phyloP scores from a whole-genome alignment of 2,329 filamentous ascomycete species.

The Sporothrix dimorphospora region DNA sequence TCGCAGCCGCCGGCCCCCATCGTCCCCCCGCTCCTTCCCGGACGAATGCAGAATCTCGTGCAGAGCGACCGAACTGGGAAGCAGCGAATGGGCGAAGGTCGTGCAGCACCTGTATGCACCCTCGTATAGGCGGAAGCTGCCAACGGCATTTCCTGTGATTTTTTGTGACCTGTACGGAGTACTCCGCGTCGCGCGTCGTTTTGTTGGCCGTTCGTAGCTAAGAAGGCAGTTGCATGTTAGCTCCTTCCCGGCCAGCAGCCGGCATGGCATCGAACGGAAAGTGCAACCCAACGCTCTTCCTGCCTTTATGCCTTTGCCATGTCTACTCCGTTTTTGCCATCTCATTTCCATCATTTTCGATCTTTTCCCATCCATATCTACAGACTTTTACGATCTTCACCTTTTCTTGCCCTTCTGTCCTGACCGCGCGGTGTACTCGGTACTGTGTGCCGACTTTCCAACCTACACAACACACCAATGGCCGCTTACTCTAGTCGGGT shows the following conservation, averaged over 20 bases:
- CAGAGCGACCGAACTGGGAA: neutral
- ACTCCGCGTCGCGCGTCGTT: neutral
- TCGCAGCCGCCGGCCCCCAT: neutral
- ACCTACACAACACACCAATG: neutral
- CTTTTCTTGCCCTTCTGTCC: neutral
- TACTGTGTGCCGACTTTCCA: neutral
- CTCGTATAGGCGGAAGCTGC: neutral
- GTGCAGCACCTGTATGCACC: neutral
- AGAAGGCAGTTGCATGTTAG: slow-evolving; percentile 3
- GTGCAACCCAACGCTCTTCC: neutral
- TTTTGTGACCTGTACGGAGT: neutral
- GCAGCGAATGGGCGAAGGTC: neutral
- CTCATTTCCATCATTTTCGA: neutral
- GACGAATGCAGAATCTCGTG: neutral
- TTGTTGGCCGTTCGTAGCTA: neutral
- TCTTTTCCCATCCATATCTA: neutral
- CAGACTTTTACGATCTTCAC: neutral
- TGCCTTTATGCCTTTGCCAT: neutral
- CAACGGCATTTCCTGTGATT: neutral
- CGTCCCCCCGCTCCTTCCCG: neutral
- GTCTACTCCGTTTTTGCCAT: neutral
- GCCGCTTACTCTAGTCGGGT: neutral
- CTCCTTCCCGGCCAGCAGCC: slow-evolving; percentile 4
- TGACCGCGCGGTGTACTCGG: neutral
- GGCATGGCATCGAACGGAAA: neutral